A percentile compares a stretch with the other conserved stretches of the same genome.
These are phyloP conservation scores for Auxenochlorella pyrenoidosa DNA, from an alignment of 139 green algal species.

Conservation along the genomic window DNA sequence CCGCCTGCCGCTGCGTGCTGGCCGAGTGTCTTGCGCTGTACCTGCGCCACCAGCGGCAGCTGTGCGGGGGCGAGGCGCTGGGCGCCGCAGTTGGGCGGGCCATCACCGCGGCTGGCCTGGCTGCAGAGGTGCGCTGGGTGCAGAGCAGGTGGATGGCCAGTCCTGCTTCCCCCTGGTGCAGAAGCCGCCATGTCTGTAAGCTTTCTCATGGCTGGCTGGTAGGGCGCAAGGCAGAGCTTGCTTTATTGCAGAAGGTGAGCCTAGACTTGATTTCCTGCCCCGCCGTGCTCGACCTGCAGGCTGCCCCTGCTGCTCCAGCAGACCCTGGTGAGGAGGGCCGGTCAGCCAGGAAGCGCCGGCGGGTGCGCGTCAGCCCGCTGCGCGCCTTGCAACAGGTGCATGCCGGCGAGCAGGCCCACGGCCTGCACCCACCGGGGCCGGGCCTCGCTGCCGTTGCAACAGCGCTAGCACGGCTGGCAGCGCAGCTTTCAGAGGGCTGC, in stretches of 20 bases:
- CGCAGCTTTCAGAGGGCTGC: neutral
- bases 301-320: neutral
- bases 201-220: no score
- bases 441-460: slow-evolving; percentile 17
- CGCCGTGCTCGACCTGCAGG: neutral
- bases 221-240: no score
- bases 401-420: neutral
- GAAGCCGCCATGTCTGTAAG: neutral
- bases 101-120: neutral
- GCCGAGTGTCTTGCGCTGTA: slow-evolving; percentile 29
- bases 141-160: neutral
- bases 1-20: slow-evolving; percentile 4
- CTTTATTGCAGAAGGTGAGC: neutral
- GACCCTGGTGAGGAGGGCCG: neutral
- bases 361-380: slow-evolving; percentile 21
- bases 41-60: slow-evolving; percentile 17
- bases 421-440: neutral
- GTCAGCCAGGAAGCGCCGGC: slow-evolving; percentile 35
- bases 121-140: neutral
- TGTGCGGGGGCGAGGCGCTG: neutral
- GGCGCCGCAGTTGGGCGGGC: neutral
- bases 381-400: neutral
- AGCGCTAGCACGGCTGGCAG: neutral
- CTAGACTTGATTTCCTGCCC: neutral
- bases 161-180: neutral